Evolutionary conservation across 2,329 filamentous ascomycete species (phyloP).

Genomic region (Metarhizium guizhouense): DNA sequence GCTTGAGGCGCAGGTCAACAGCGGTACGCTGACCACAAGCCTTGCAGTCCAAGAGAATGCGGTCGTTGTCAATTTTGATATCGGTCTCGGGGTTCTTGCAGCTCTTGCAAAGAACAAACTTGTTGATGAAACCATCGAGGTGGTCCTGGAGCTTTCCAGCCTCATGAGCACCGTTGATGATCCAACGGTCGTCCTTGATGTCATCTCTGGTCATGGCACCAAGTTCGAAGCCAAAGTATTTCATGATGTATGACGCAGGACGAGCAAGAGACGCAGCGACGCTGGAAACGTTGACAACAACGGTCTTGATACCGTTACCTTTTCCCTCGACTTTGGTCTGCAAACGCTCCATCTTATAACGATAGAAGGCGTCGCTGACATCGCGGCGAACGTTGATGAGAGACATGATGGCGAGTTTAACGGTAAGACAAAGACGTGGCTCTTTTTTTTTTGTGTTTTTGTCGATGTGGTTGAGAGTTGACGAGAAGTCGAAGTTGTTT

Average conservation of each 20-base stretch:
- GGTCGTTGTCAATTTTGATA: conserved; percentile 86
- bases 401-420: conserved; percentile 63
- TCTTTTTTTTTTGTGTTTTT: not conserved
- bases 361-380: conserved; percentile 98
- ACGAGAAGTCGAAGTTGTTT: conserved; percentile 2
- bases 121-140: conserved; percentile 95
- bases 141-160: conserved; percentile 94
- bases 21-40: conserved; percentile 90
- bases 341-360: conserved; percentile 99
- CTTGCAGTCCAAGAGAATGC: conserved; percentile 94
- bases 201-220: conserved; percentile 98
- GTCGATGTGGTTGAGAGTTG: not conserved
- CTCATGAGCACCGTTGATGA: conserved; percentile 98
- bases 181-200: conserved; percentile 96
- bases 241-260: conserved; percentile 92
- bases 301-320: conserved; percentile 98
- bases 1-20: conserved; percentile 88
- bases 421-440: conserved; percentile 7
- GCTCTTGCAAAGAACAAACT: conserved; percentile 98
- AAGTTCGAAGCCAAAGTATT: conserved; percentile 98
- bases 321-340: conserved; percentile 99
- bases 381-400: conserved; percentile 97
- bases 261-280: conserved; percentile 88
- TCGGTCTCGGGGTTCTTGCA: conserved; percentile 99
- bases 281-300: conserved; percentile 92